These are phyloP conservation scores for Leavenworthia alabamica DNA, from an alignment of 345 rosid genomes.

Conservation along the genomic window DNA sequence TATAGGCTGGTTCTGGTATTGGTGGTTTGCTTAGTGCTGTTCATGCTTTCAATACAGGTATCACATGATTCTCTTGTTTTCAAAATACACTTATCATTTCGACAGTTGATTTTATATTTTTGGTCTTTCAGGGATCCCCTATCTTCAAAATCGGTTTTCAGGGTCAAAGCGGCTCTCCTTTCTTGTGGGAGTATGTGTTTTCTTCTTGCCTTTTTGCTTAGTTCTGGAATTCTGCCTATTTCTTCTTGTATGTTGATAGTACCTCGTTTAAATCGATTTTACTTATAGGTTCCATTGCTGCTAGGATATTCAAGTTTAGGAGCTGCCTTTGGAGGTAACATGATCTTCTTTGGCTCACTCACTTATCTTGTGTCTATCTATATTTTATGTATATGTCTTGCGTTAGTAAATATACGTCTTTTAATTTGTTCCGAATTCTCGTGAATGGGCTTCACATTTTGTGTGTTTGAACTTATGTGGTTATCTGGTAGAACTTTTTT, in stretches of 20 bases:
- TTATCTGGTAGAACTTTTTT: background rate
- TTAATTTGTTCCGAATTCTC: background rate
- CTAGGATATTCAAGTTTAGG: conserved; percentile 64
- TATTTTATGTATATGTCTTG: background rate
- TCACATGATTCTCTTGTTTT: conserved; percentile 4
- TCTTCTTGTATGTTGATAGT: background rate
- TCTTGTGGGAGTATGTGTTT: conserved; percentile 52
- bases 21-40: conserved; percentile 89
- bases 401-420: background rate
- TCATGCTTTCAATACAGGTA: conserved; percentile 77
- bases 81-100: background rate
- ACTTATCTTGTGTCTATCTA: background rate
- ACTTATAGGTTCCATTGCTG: conserved; percentile 65
- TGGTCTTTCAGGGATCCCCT: conserved; percentile 59
- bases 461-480: background rate
- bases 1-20: conserved; percentile 80
- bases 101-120: background rate
- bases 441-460: background rate
- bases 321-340: conserved; percentile 88
- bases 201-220: background rate
- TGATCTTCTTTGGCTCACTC: background rate
- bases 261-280: conserved; percentile 5
- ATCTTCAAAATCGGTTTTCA: conserved; percentile 56
- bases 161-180: conserved; percentile 92
- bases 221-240: background rate